phyloP scores from a whole-genome alignment of 1,139 yeast genomes.

The Geotrichum candidum region DNA sequence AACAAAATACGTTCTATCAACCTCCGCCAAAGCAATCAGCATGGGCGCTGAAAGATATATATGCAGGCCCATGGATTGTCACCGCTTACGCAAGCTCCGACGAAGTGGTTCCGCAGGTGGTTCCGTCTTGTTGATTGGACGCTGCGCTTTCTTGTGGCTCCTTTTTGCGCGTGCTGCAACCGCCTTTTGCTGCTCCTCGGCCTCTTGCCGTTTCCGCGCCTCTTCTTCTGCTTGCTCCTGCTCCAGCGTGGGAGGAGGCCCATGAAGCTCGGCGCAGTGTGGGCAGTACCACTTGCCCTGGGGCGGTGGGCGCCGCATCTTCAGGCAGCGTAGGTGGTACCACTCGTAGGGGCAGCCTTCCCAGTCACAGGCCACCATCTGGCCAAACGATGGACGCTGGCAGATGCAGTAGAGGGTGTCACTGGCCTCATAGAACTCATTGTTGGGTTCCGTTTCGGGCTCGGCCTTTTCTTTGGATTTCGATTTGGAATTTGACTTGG shows the following conservation, averaged over 20 bases:
- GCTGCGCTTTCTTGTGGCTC: background rate
- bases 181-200: background rate
- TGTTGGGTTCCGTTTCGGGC: background rate
- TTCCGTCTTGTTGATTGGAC: background rate
- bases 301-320: constrained; percentile 2
- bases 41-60: too few species aligned
- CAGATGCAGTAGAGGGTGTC: constrained; percentile 10
- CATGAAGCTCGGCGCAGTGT: constrained; percentile 6
- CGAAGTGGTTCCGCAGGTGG: background rate
- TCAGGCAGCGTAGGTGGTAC: constrained; percentile 10
- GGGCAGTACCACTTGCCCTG: constrained; percentile 15
- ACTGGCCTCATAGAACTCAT: background rate
- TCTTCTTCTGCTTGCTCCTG: background rate
- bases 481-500: background rate
- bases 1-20: too few species aligned
- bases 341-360: constrained; percentile 9
- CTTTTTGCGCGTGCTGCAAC: background rate
- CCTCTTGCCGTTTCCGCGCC: background rate
- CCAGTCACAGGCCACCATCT: constrained; percentile 14
- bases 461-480: background rate
- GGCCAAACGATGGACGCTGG: constrained; percentile 7
- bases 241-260: background rate
- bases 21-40: too few species aligned
- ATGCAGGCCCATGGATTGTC: too few species aligned
- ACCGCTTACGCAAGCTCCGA: background rate